Conservation (phyloP, 306 rosid species). For the Trichosanthes cucumerina region DNA sequence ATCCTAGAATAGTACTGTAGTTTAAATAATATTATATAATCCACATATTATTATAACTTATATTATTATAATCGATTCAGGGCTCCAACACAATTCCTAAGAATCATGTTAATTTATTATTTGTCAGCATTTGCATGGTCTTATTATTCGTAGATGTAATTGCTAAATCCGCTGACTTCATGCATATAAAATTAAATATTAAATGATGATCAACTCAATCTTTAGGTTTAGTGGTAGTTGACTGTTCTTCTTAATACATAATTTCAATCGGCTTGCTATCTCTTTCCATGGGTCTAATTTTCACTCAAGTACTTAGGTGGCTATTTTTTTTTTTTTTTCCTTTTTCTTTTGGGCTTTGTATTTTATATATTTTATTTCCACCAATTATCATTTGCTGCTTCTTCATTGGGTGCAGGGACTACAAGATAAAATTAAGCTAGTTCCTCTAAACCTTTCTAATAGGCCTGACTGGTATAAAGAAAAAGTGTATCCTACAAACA, state of each 20-base stretch:
- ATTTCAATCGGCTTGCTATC: neutral
- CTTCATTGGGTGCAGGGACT: constrained; percentile 40
- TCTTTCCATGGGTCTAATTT: neutral
- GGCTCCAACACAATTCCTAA: too few species aligned
- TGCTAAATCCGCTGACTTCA: neutral
- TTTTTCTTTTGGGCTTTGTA: neutral
- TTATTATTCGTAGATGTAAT: neutral
- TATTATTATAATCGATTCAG: too few species aligned
- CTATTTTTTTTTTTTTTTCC: neutral
- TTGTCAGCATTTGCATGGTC: neutral
- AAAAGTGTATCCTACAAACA: constrained; percentile 55
- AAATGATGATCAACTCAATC: neutral
- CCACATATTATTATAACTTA: too few species aligned
- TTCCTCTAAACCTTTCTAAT: constrained; percentile 42
- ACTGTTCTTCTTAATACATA: neutral
- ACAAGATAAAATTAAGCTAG: constrained; percentile 56
- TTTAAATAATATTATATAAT: too few species aligned
- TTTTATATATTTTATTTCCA: neutral
- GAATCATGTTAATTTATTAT: neutral
- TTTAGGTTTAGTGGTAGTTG: neutral
- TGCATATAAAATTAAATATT: neutral
- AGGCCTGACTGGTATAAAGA: constrained; percentile 88
- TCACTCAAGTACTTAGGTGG: neutral
- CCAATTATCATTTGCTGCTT: neutral
- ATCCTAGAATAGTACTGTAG: too few species aligned